A percentile compares a stretch with the other conserved stretches of the same genome.
These are phyloP conservation scores for Rhizopogon rudus DNA, from an alignment of 768 basidiomycete species.

Conservation along the genomic window DNA sequence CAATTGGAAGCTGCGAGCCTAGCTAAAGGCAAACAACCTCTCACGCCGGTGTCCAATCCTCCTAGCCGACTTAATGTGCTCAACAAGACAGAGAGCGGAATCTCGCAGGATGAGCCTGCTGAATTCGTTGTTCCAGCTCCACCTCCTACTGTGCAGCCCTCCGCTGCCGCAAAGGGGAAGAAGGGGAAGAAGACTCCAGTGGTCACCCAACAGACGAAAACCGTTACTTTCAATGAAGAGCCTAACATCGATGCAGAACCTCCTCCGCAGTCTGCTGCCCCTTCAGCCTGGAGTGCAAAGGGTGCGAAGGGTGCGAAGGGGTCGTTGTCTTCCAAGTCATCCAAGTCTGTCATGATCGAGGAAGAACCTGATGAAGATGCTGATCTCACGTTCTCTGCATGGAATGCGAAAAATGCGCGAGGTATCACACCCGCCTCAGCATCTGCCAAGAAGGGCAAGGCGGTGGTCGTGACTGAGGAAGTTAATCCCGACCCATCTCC, in stretches of 20 bases:
- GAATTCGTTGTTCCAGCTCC: background rate
- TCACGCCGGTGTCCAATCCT: constrained; percentile 4
- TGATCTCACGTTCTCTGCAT: constrained; percentile 8
- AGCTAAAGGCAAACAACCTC: background rate
- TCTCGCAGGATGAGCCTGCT: background rate
- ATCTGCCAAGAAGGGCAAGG: constrained; percentile 8
- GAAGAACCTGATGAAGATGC: constrained; percentile 24
- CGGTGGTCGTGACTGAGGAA: constrained; percentile 7
- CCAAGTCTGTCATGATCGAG: constrained; percentile 20
- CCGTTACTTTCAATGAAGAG: constrained; percentile 14
- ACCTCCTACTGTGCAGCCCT: background rate
- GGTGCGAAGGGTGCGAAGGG: constrained; percentile 10
- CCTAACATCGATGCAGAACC: constrained; percentile 17
- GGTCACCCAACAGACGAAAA: constrained; percentile 6
- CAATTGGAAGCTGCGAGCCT: background rate
- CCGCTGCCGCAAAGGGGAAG: constrained; percentile 14
- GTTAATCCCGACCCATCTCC: constrained; percentile 6
- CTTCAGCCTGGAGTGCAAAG: constrained; percentile 16
- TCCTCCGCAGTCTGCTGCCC: constrained; percentile 1
- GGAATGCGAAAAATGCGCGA: background rate
- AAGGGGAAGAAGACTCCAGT: constrained; percentile 21
- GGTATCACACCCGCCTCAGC: background rate
- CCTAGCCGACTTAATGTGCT: background rate
- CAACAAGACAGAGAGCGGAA: constrained; percentile 1
- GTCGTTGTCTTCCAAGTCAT: constrained; percentile 13